Evolutionary conservation across 352 stramenopile species (phyloP).

Genomic region (Phytopythium boreale): DNA sequence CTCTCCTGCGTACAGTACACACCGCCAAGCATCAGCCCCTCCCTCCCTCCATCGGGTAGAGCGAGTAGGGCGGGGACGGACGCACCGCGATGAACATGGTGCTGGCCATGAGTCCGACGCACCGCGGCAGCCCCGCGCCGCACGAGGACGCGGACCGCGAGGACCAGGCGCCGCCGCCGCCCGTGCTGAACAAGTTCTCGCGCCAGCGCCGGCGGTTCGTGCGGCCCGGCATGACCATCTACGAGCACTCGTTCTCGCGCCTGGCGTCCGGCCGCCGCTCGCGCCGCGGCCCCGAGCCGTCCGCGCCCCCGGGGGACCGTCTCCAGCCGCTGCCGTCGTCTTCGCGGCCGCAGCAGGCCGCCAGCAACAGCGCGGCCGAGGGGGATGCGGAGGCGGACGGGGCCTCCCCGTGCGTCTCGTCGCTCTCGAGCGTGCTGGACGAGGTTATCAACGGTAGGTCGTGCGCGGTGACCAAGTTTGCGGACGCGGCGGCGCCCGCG

Average conservation of each 20-base stretch:
- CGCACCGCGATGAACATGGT: background rate
- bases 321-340: constrained; percentile 2
- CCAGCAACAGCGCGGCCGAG: background rate
- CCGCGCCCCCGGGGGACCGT: background rate
- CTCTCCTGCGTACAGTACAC: too few species aligned
- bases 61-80: too few species aligned
- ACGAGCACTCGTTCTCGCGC: constrained; percentile 46
- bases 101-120: background rate
- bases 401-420: constrained; percentile 28
- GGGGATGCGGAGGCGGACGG: constrained; percentile 8
- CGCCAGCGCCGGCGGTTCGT: constrained; percentile 41
- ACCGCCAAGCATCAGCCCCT: too few species aligned
- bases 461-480: constrained; percentile 34
- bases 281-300: background rate
- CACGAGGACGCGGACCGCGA: background rate
- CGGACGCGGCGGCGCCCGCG: constrained; percentile 35
- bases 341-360: background rate
- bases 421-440: constrained; percentile 43
- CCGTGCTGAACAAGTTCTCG: background rate
- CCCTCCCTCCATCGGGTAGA: too few species aligned
- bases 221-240: constrained; percentile 42
- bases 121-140: background rate
- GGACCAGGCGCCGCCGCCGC: background rate
- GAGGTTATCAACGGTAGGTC: constrained; percentile 45
- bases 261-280: constrained; percentile 1